Evolutionary conservation across 2,329 filamentous ascomycete species (phyloP).

Genomic region (Stachybotrys chlorohalonatus): DNA sequence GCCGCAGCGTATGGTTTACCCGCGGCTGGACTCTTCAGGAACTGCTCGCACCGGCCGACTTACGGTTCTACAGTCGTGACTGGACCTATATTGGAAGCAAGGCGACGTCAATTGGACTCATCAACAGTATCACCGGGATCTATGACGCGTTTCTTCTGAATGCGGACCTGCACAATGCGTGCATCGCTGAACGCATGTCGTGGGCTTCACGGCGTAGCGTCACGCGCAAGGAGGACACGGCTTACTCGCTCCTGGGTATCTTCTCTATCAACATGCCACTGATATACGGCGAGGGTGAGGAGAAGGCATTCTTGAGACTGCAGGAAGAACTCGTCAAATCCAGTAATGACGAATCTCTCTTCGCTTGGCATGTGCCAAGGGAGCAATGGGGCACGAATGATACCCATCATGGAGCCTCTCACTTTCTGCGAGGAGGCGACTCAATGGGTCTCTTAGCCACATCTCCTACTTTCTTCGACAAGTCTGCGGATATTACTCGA

Average conservation of each 20-base stretch:
- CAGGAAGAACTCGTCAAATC: slow-evolving; percentile 20
- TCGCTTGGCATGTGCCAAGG: slow-evolving; percentile 10
- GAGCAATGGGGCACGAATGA: neutral
- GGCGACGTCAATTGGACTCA: neutral
- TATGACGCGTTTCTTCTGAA: neutral
- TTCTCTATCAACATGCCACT: slow-evolving; percentile 24
- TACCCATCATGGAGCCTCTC: too few species aligned
- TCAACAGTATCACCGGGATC: neutral
- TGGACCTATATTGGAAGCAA: neutral
- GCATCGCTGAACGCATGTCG: slow-evolving; percentile 16
- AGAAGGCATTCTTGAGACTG: slow-evolving; percentile 16
- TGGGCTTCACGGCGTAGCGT: slow-evolving; percentile 20
- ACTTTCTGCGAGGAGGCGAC: neutral
- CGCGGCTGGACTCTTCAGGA: neutral
- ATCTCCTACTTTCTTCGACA: neutral
- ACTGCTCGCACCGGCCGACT: neutral
- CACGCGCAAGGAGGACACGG: slow-evolving; percentile 18
- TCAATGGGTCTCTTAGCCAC: neutral
- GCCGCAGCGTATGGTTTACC: neutral
- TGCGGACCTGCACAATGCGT: neutral
- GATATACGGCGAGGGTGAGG: slow-evolving; percentile 20
- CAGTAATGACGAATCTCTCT: slow-evolving; percentile 18
- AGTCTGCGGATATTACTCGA: neutral
- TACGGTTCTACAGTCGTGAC: neutral
- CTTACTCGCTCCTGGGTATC: slow-evolving; percentile 22